A percentile compares a stretch with the other conserved stretches of the same genome.
Conservation (phyloP, 345 rosid genomes). For the Carallia brachiata region DNA sequence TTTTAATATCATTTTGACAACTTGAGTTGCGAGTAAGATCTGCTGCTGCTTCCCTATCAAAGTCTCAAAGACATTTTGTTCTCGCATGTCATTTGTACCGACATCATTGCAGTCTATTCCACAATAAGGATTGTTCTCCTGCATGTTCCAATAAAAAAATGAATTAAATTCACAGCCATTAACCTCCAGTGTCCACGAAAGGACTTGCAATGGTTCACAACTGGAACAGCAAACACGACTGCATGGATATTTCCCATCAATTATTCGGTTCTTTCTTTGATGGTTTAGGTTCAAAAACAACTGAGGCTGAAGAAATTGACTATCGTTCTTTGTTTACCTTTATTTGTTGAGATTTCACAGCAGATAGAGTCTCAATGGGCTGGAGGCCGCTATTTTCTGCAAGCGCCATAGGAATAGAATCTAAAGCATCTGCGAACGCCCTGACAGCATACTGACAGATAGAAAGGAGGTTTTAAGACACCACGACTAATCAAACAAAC, state of each 20-base stretch:
- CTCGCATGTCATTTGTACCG: conserved; percentile 93
- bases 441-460: conserved; percentile 80
- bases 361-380: conserved; percentile 92
- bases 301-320: not conserved
- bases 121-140: conserved; percentile 77
- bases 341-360: conserved; percentile 86
- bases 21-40: conserved; percentile 95
- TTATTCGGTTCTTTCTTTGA: no score
- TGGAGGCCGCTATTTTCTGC: conserved; percentile 98
- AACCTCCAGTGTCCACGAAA: no score
- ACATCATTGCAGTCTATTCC: conserved; percentile 95
- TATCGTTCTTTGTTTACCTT: conserved; percentile 44
- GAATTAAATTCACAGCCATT: not conserved
- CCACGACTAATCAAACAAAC: not conserved
- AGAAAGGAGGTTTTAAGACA: not conserved
- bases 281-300: not conserved
- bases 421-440: conserved; percentile 93
- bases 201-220: not conserved
- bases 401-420: conserved; percentile 85
- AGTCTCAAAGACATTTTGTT: conserved; percentile 91
- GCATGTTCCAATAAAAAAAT: conserved; percentile 13
- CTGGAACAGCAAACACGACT: not conserved
- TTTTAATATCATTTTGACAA: conserved; percentile 94
- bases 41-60: conserved; percentile 97
- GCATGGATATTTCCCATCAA: not conserved